Conservation (phyloP, 352 stramenopile species). For the Stramenopiles sp. region DNA sequence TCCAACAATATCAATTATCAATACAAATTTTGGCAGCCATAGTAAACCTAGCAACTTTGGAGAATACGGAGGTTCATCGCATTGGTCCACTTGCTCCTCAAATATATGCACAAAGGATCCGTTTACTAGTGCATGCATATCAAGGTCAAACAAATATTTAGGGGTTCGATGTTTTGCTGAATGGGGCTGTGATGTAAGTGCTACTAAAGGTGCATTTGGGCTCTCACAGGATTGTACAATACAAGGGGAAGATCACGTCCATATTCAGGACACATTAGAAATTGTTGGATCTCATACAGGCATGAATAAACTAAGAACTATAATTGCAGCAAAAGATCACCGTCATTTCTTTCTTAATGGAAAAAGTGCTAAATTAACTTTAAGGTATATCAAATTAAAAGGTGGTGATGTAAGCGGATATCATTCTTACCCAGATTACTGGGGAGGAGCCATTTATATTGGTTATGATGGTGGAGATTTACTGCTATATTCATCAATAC, state of each 20-base stretch:
- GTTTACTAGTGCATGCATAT: neutral
- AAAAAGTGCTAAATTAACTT: neutral
- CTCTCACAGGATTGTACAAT: neutral
- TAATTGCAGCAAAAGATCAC: neutral
- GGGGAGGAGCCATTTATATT: neutral
- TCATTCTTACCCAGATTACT: neutral
- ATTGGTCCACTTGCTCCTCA: no score
- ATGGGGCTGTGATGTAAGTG: neutral
- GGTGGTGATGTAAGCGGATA: neutral
- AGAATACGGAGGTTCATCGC: no score
- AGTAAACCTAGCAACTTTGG: no score
- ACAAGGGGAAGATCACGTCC: neutral
- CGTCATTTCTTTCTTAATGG: neutral
- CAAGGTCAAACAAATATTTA: neutral
- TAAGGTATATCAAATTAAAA: neutral
- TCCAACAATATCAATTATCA: neutral
- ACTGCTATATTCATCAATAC: neutral
- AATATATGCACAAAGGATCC: no score
- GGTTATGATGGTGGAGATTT: neutral
- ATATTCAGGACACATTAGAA: neutral
- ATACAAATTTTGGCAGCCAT: neutral
- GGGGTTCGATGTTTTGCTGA: neutral
- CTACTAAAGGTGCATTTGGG: neutral
- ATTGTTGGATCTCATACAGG: neutral
- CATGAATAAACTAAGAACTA: neutral